Evolutionary conservation across 2,329 filamentous ascomycete species (phyloP), one percentile per base, ranked within the genome.

Genomic region (Colletotrichum cordylinicola): DNA sequence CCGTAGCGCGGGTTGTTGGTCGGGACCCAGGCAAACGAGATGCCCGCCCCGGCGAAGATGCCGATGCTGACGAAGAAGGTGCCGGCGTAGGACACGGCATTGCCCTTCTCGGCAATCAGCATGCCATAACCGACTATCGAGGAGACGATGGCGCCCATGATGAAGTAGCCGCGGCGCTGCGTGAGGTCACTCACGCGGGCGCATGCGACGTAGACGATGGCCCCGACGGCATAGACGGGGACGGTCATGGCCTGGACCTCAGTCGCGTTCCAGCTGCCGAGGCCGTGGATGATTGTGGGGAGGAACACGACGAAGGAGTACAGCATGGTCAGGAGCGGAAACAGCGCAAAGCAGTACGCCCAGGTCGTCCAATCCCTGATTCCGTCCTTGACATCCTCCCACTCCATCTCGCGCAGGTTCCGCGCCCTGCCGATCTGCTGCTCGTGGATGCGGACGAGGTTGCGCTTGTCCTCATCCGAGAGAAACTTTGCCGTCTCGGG

Each of bases 201-300:
- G 10, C 90, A 85, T 2, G 87, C 72, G 13, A 94, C 84, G 78
- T 93, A 94, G 0, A 87, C 89, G 24, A 92, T 86, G 0, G 92
- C 92, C 2, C 93, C 93, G 2, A 93, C 80, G 0, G 88, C 87
- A 77, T 94, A 94, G 80, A 92, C 92, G 2, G 93, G 93, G 24
- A 94, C 91, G 0, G 93, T 94, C 58, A 94, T 86, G 43, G 91
- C 91, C 80, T 95, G 93, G 0, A 93, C 89, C 78, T 92, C 87
- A 0, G 90, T 87, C 0, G 85, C 85, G 0, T 87, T 86, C 83
- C 91, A 93, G 4, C 81, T 82, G 4, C 92, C 91, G 75, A 94
- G 89, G 0, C 88, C 89, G 68, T 88, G 85, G 80, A 94, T 94
- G 77, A 95, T 94, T 1, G 78, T 78, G 0, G 77, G 78, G 8